Evolutionary conservation across 495 filamentous ascomycete species (phyloP), one percentile per base, ranked within the genome.

Genomic region (Aspergillus taichungensis): DNA sequence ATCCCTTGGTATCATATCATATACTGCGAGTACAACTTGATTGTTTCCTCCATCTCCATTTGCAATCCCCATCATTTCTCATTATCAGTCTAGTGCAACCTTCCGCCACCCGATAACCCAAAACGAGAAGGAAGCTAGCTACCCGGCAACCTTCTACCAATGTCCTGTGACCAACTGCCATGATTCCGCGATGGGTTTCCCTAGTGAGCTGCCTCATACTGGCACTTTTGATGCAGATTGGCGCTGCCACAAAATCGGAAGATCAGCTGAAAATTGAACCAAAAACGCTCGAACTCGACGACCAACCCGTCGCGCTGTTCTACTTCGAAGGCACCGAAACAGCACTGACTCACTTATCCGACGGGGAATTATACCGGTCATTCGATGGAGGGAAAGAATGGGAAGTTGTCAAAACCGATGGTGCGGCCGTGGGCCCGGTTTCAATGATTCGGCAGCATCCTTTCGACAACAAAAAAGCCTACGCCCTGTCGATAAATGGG

Each of bases 311-410:
- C 37, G 74, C 78, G 56, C 69, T 95, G 39, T 80, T 84, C 67
- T 98, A 94, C 64, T 96, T 98, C 55, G 77, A 88, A 46, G 85
- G 86, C 55, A 87, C 86, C 28, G 83, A 94, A 57, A 80, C 84
- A 37, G 65, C 89, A 41, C 63, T 92, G 24, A 75, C 84, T 49
- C 83, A 85, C 55, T 33, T 52, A 1, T 53, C 61, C 6, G 64
- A 68, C 8, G 70, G 73, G 30, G 77, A 74, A 34, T 67, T 91
- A 14, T 81, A 79, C 46, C 77, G 83, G 36, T 94, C 90, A 32
- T 71, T 73, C 37, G 82, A 95, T 64, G 87, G 83, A 5, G 92
- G 92, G 42, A 73, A 73, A 37, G 73, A 63, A 33, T 98, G 91
- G 90, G 62, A 74, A 5, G 63, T 68, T 32, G 68, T 88, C 37